Evolutionary conservation across 139 green algal species (phyloP), one percentile per base, ranked within the genome.

Genomic region (Trebouxia sp.): DNA sequence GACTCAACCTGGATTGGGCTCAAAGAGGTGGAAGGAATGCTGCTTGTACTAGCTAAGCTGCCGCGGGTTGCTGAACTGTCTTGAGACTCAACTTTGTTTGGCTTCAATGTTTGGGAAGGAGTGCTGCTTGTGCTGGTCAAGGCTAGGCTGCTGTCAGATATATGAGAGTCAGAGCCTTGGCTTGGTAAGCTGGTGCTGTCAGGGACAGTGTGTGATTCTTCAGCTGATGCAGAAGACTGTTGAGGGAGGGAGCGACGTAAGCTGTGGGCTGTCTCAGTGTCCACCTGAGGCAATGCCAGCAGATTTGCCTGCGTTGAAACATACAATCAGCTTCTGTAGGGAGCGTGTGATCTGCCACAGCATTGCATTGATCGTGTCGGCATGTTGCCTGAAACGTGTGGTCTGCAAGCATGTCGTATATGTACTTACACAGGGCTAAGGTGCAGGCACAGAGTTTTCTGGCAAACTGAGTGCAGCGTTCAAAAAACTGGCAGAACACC

Each of bases 271-370:
- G 79, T 83, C 66, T 83, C 79, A 24, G 48, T 42, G 37, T 83
- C 79, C 37, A 83, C 47, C 15, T 43, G 26, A 0, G 79, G 79
- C 48, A 83, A 43, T 15, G 79, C 79, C 6, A 83, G 37, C 35
- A 79, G 9, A 24, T 37, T 65, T 5, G 79, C 79, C 79, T 83
- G 79, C 66, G 58, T 0, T 12, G 10, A 28, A 65, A n/a, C 32
- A 50, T 75, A 15, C 65, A 47, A n/a, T 8, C 26, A n/a, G 1
- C 26, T 9, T 48, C 32, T n/a, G 30, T 5, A 7, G 28, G 12
- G 9, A 47, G 11, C 30, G 26, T 75, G 3, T 8, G 2, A 8
- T 30, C 12, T 9, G 14, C 12, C 65, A 43, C 1, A 26, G n/a
- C 26, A 11, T 26, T 75, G 30, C 65, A 20, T 30, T 43, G 1